These are phyloP conservation scores for Lenwebbia sp. DNA, from an alignment of 345 rosid genomes.

Conservation along the genomic window DNA sequence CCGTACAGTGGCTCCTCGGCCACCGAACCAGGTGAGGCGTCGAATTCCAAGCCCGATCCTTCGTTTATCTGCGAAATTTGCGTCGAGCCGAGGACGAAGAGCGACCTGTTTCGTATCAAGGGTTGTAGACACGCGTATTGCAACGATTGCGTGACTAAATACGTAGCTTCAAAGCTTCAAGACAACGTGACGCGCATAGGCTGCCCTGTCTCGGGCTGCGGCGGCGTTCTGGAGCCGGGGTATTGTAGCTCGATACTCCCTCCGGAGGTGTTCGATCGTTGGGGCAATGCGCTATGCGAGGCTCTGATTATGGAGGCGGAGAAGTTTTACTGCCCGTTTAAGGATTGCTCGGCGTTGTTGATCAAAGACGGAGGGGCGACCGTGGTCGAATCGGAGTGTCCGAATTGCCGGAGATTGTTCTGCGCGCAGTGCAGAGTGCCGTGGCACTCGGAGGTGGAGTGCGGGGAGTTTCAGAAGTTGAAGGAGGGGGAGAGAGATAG, in stretches of 20 bases:
- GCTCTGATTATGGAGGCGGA: constrained; percentile 15
- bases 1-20: background rate
- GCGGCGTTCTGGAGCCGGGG: constrained; percentile 22
- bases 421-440: constrained; percentile 36
- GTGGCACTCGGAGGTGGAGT: constrained; percentile 35
- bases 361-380: constrained; percentile 14
- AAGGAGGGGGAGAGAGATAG: constrained; percentile 21
- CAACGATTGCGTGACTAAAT: constrained; percentile 27
- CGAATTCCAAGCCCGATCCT: background rate
- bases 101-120: constrained; percentile 19
- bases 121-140: constrained; percentile 52
- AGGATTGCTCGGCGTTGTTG: constrained; percentile 36
- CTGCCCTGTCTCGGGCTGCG: constrained; percentile 26
- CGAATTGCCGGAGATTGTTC: constrained; percentile 24
- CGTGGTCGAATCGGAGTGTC: constrained; percentile 19
- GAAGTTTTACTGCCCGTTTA: constrained; percentile 44
- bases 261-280: constrained; percentile 24
- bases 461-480: constrained; percentile 25
- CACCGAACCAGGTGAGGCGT: background rate
- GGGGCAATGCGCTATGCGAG: constrained; percentile 47
- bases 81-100: constrained; percentile 13
- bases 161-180: constrained; percentile 35
- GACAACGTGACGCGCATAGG: constrained; percentile 13
- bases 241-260: constrained; percentile 29
- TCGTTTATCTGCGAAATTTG: constrained; percentile 43